phyloP scores from a whole-genome alignment of 257 asterid genomes.

The Nicotiana obtusifolia region DNA sequence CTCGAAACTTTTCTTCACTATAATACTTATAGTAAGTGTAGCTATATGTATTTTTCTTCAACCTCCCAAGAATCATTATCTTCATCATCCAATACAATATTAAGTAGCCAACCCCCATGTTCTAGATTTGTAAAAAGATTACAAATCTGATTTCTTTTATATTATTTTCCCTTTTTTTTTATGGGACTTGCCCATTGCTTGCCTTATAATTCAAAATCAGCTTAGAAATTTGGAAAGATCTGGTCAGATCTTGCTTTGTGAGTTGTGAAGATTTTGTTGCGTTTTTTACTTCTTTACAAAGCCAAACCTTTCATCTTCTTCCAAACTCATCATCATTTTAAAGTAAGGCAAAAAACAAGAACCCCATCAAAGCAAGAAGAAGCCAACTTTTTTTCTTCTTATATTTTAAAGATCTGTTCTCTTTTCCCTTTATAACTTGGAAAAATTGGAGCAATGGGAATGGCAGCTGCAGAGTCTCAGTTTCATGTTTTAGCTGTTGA shows the following conservation, averaged over 20 bases:
- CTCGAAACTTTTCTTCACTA: background rate
- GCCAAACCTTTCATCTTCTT: constrained; percentile 16
- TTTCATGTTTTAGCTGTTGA: constrained; percentile 52
- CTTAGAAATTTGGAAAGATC: constrained; percentile 44
- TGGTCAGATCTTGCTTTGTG: constrained; percentile 87
- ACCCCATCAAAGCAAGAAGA: background rate
- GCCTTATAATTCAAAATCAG: constrained; percentile 63
- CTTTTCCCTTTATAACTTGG: background rate
- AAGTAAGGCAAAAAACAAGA: background rate
- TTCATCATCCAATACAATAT: background rate
- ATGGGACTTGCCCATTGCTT: constrained; percentile 33
- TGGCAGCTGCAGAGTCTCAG: constrained; percentile 31
- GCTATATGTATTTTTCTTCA: background rate
- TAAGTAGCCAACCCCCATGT: background rate
- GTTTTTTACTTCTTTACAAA: constrained; percentile 36
- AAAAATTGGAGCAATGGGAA: constrained; percentile 23
- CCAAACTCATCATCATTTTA: background rate
- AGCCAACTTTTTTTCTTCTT: background rate
- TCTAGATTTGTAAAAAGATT: background rate
- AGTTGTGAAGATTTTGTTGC: constrained; percentile 48
- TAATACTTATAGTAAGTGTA: background rate
- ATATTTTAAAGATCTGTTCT: constrained; percentile 4
- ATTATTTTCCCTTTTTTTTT: background rate
- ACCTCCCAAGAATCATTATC: background rate
- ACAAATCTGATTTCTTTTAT: constrained; percentile 5